A percentile compares a stretch with the other conserved stretches of the same genome.
Conservation (phyloP, 2,329 filamentous ascomycete species). For the Truncatella angustata region DNA sequence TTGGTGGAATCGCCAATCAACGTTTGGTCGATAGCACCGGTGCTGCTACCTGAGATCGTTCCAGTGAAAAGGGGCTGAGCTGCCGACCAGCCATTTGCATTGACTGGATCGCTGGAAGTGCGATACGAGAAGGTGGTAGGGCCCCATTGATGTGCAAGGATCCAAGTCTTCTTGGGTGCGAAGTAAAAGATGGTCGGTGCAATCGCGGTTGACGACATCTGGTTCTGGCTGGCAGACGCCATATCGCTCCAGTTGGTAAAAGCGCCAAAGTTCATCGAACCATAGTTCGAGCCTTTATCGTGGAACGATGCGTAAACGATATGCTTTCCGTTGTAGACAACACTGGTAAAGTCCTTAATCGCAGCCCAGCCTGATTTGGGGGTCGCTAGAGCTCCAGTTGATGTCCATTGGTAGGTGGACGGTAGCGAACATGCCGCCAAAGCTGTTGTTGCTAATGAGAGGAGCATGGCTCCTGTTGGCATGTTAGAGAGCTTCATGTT, state of each 20-base stretch:
- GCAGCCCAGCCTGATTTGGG: constrained; percentile 31
- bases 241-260: constrained; percentile 54
- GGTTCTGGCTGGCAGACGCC: constrained; percentile 49
- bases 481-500: no score
- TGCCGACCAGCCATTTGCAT: constrained; percentile 55
- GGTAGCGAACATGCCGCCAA: constrained; percentile 49
- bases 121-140: constrained; percentile 57
- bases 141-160: constrained; percentile 66
- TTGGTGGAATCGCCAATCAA: constrained; percentile 58
- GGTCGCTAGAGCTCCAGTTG: constrained; percentile 45
- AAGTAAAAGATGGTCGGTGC: constrained; percentile 66
- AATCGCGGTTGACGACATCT: constrained; percentile 45
- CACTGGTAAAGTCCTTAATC: constrained; percentile 62
- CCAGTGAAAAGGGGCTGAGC: constrained; percentile 56
- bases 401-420: constrained; percentile 54
- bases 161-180: constrained; percentile 57
- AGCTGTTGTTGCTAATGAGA: no score
- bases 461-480: no score
- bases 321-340: constrained; percentile 54
- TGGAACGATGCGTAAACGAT: constrained; percentile 58
- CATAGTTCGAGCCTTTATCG: constrained; percentile 41
- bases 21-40: constrained; percentile 61
- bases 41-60: constrained; percentile 47
- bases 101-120: constrained; percentile 56
- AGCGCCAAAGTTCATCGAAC: constrained; percentile 57